These are phyloP conservation scores for Suhomyces choctaworum DNA, from an alignment of 1,139 yeast species.

Conservation along the genomic window DNA sequence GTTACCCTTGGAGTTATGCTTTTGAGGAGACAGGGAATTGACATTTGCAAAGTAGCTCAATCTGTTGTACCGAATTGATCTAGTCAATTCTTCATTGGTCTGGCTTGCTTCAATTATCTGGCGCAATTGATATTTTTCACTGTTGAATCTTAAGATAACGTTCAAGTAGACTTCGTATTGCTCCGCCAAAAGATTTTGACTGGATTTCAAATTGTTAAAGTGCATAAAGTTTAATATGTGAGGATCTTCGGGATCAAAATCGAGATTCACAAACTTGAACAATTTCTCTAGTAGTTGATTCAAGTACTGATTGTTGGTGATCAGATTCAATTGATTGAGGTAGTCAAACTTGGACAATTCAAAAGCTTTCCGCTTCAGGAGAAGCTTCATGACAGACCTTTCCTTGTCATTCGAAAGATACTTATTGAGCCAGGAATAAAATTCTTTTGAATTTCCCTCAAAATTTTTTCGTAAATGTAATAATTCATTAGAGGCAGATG, in stretches of 20 bases:
- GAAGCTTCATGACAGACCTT: constrained; percentile 61
- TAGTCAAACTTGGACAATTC: constrained; percentile 74
- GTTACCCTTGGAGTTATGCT: background rate
- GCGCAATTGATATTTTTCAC: constrained; percentile 44
- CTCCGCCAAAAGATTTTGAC: constrained; percentile 26
- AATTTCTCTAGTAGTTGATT: constrained; percentile 43
- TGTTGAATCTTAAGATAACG: constrained; percentile 40
- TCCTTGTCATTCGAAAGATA: constrained; percentile 66
- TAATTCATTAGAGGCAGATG: constrained; percentile 14
- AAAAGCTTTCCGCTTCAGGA: constrained; percentile 59
- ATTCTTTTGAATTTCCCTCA: constrained; percentile 73
- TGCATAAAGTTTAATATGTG: constrained; percentile 22
- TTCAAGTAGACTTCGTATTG: constrained; percentile 37
- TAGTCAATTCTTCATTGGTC: constrained; percentile 44
- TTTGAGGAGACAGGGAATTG: background rate
- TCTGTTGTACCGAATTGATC: constrained; percentile 31
- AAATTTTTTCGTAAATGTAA: constrained; percentile 50
- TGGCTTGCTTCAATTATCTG: constrained; percentile 46
- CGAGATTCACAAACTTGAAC: constrained; percentile 36
- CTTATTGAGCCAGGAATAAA: constrained; percentile 72
- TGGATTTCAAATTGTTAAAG: constrained; percentile 24
- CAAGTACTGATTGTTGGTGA: constrained; percentile 52
- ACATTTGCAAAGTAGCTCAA: constrained; percentile 19
- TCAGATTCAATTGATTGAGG: constrained; percentile 59
- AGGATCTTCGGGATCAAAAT: constrained; percentile 17